Evolutionary conservation across 257 asterid species (phyloP), one percentile per base, ranked within the genome.

Genomic region (Fraxinus cuspidata): DNA sequence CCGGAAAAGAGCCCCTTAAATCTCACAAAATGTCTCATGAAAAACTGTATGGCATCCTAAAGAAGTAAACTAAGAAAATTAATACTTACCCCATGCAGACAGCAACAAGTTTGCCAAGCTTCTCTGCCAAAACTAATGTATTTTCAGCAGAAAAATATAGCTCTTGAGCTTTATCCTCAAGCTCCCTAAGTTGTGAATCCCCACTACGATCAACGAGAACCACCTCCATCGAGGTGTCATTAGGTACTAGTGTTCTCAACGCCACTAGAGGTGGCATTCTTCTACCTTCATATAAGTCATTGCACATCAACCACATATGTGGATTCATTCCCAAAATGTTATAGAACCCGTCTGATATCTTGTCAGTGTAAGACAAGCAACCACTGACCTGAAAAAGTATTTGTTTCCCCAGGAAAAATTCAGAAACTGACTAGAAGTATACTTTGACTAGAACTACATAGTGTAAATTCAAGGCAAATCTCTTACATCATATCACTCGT

Each of bases 131-230:
- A 71, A 76, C 86, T 7, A 93, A 84, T 21, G 85, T 83, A 84
- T 84, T 91, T 84, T 91, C 98, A 1, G 98, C 91, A 2, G 96
- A 83, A 75, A 91, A 90, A 79, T 83, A 93, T 29, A 95, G 87
- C 80, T 92, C 99, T 74, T 95, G 96, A 58, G 97, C 99, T 86
- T 89, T 95, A 83, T 91, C 98, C 85, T 92, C 99, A 71, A 95
- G 90, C 79, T 93, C 98, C 78, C 99, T 89, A 25, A 95, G 94
- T 78, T 86, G 86, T 3, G 95, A 81, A 70, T 95, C 99, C 51
- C 96, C 98, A 70, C 87, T 89, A 63, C 96, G 78, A 87, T 95
- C 98, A 78, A 95, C 90, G 34, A 93, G 84, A 81, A 89, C 88
- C 82, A 91, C 99, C 89, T 95, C 97, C 88, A 93, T 71, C 2